phyloP scores from a whole-genome alignment of 495 filamentous ascomycete species.

The Margaritispora aquatica region DNA sequence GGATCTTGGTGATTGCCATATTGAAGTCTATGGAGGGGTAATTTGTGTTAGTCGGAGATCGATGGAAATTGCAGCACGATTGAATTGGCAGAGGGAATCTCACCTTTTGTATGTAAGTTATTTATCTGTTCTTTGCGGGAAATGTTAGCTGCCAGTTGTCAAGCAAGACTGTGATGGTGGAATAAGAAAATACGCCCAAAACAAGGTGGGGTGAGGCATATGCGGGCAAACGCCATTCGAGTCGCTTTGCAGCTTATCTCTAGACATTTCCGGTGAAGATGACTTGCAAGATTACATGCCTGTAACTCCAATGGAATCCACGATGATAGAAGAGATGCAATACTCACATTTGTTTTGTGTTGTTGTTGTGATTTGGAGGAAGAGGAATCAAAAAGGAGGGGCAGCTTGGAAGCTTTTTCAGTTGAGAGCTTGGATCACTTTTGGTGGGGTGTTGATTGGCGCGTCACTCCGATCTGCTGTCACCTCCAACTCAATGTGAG shows the following conservation, averaged over 20 bases:
- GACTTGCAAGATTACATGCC: background rate
- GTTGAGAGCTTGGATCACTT: slow-evolving; percentile 4
- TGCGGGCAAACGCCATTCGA: slow-evolving; percentile 18
- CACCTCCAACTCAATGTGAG: no score
- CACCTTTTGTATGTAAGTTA: slow-evolving; percentile 11
- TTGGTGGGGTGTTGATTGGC: slow-evolving; percentile 9
- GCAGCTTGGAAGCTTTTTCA: slow-evolving; percentile 6
- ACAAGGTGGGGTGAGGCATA: slow-evolving; percentile 19
- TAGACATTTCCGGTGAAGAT: background rate
- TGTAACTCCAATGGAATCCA: background rate
- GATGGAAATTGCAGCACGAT: background rate
- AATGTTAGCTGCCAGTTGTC: slow-evolving; percentile 16
- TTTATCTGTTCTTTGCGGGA: slow-evolving; percentile 3
- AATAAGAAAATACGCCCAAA: slow-evolving; percentile 15
- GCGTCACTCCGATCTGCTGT: background rate
- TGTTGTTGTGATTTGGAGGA: slow-evolving; percentile 9
- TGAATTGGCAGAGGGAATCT: background rate
- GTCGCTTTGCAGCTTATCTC: slow-evolving; percentile 15
- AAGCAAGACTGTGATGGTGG: slow-evolving; percentile 6
- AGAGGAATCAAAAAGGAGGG: slow-evolving; percentile 1
- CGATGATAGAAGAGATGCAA: background rate
- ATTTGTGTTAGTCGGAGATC: slow-evolving; percentile 10
- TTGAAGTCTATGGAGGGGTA: slow-evolving; percentile 24
- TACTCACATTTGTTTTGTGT: slow-evolving; percentile 11
- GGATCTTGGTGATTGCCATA: slow-evolving; percentile 97